Base-by-base conservation (phyloP, 2,329 filamentous ascomycete genomes). In the Trichothecium sympodiale region DNA sequence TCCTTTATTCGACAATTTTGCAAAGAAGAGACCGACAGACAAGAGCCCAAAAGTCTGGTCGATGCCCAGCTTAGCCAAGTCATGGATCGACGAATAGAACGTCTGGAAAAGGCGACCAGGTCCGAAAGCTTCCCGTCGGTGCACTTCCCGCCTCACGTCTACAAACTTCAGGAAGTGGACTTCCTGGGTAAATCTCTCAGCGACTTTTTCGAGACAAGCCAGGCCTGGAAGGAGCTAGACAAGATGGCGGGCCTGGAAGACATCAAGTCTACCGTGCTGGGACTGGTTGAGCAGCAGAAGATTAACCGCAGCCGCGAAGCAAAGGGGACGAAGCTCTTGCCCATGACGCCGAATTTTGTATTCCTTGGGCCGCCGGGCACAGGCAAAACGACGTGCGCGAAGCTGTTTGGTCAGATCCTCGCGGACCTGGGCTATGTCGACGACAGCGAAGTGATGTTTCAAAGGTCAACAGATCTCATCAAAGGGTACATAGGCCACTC, bases 301-400 rank as follows among this genome's bases (percentile, higher is more conserved):
- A 27, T n/a, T 8, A 27, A 27, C 26, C n/a, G n/a, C 26, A 8
- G n/a, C 8, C n/a, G 26, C 26, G 26, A 27, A 8, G 8, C n/a
- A 8, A n/a, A 27, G 8, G 26, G n/a, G 26, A 27, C 8, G 26
- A 8, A 8, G 8, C 26, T n/a, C 26, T 53, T 83, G 0, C 55
- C 74, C 36, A 71, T 70, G 38, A 71, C 65, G 0, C 58, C 83
- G 0, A 83, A 83, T 50, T 61, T 64, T 10, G 69, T 82, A 12
- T 81, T 84, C 38, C 51, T 82, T 1, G 80, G 80, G 0, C 67
- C 64, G 4, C 80, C 80, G 0, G 80, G 80, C 0, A 84, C 80
- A 0, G 79, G 80, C 0, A 84, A 83, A 46, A 83, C 79, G 0
- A 74, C 75, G 0, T 74, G 84, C 0, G 80, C 77, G 0, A 81